Base-by-base conservation (phyloP, 2,329 filamentous ascomycete species). In the Albifimbria verrucaria region DNA sequence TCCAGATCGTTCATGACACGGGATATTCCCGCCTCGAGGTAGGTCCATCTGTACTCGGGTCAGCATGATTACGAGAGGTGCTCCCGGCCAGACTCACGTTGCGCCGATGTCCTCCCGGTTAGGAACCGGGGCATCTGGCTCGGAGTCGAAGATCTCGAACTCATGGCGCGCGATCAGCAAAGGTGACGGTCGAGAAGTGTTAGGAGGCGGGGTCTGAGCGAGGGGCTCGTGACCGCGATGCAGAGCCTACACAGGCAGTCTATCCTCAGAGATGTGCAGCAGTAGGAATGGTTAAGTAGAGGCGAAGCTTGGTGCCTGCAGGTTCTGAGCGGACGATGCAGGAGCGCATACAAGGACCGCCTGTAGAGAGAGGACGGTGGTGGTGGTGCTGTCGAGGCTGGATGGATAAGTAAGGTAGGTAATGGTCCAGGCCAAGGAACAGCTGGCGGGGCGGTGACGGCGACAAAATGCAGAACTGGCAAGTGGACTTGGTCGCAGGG, bases 1-100 rank as follows among this genome's bases (percentile, higher is more conserved):
- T 93, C 89, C 24, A 97, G 80, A 66, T 95, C 89, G 62, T 85
- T 84, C 93, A 99, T 97, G 67, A 99, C 95, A 69, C 88, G 90
- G 59, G 91, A 86, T 61, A 99, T 92, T 59, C 93, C 92, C 56
- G 81, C 80, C 71, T 97, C 88, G 50, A 99, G 80, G 71, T 96
- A 97, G 54, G 80, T 78, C 94, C 94, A 99, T 75, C 90, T 95
- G 62, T 51, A 53, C 10, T 18, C 17, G 25, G 25, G 57, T 70
- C 52, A 70, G 66, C 56, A 36, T 49, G 45, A 39, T n/a, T 5
- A 4, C 18, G 5, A n/a, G 32, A 5, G 18, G 12, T 15, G 11
- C 5, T 39, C 4, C 15, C 12, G 49, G 43, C 44, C n/a, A 52
- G 52, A 64, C 67, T 62, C 67, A 79, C 76, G 77, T 80, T 53